Evolutionary conservation across 768 basidiomycete genomes (phyloP), one percentile per base, ranked within the genome.

Genomic region (Leccinum disarticulatum): DNA sequence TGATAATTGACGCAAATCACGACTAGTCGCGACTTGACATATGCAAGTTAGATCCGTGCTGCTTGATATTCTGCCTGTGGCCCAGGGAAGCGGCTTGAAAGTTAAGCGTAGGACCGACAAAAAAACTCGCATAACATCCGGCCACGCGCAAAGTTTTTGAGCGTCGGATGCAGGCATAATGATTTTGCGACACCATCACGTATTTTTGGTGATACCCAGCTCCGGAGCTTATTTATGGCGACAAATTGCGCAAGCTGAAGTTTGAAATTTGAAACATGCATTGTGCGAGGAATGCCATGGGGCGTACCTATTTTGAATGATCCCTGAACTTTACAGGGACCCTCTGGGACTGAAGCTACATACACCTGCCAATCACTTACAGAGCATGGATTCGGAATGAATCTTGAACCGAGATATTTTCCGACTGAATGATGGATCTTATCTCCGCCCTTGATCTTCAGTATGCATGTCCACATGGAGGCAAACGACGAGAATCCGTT

Each of bases 251-350:
- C 41, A 61, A 47, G 59, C 35, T 15, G 54, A 55, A 38, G 19
- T n/a, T 27, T 62, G 59, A 55, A 61, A 61, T n/a, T 27, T 62
- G 59, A 55, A 61, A 61, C 61, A 35, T 61, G 14, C 48, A 27
- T n/a, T 17, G 38, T 41, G 38, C 17, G 43, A 41, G 19, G 25
- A 38, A 27, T 46, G 48, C 19, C 14, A 48, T 51, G 49, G 46
- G 6, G 22, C 22, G 46, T 47, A 13, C 46, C 46, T 41, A 41
- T 41, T 41, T 17, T 41, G 17, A 41, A 41, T 41, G 3, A 17
- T 41, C 38, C 14, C 17, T 41, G 17, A 17, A 15, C 8, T 4
- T 17, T 41, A 41, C 28, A 27, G 10, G n/a, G 30, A 31, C 17
- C 28, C 6, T n/a, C 28, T 31, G 25, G 48, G 27, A 17, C 5